Conservation (phyloP, 148 eudicot species). For the Beta vulgaris region DNA sequence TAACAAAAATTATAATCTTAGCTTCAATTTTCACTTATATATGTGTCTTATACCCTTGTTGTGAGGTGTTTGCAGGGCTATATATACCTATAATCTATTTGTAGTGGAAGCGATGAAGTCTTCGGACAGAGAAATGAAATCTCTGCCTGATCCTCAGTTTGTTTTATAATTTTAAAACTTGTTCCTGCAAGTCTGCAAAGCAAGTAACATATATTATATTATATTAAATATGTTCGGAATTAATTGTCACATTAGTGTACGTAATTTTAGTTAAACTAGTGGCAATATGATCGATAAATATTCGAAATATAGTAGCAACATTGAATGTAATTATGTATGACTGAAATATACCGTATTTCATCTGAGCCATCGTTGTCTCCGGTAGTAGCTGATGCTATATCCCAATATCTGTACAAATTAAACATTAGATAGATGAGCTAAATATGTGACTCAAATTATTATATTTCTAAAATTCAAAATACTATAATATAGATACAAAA, state of each 20-base stretch:
- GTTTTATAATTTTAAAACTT: conserved; percentile 28
- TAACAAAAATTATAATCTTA: not conserved
- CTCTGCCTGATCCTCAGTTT: conserved; percentile 33
- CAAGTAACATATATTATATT: too few relatives aligned
- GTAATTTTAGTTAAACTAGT: too few relatives aligned
- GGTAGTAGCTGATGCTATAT: conserved; percentile 35
- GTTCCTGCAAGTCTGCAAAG: conserved; percentile 36
- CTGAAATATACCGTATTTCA: conserved; percentile 26
- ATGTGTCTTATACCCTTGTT: not conserved
- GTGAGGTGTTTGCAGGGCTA: not conserved
- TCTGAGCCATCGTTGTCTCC: conserved; percentile 19
- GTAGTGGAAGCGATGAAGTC: conserved; percentile 30
- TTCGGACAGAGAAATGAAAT: conserved; percentile 40
- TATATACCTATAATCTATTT: conserved; percentile 42
- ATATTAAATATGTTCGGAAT: too few relatives aligned
- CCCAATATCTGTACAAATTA: conserved; percentile 48
- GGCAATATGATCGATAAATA: too few relatives aligned
- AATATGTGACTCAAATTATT: too few relatives aligned
- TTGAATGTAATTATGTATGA: too few relatives aligned
- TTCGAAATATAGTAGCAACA: too few relatives aligned
- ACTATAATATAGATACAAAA: not conserved
- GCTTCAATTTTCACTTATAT: not conserved
- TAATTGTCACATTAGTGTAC: too few relatives aligned
- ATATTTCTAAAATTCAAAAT: too few relatives aligned
- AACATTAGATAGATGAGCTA: not conserved